Base-by-base conservation (phyloP, 495 filamentous ascomycete species). In the Penicillium antarcticum region DNA sequence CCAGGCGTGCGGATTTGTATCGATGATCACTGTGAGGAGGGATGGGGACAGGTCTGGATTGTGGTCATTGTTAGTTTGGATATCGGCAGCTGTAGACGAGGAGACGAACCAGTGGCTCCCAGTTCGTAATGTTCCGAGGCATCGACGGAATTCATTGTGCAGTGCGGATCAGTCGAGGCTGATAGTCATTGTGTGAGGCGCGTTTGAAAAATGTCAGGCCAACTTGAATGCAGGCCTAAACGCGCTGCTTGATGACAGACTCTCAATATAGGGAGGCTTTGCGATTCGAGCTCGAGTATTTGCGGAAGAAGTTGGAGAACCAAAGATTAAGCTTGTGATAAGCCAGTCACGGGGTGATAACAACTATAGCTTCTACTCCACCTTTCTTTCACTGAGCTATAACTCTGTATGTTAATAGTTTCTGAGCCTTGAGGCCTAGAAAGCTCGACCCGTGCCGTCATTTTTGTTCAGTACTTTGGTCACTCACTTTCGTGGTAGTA, bases 1-100 rank as follows among this genome's bases (percentile, higher is more conserved):
- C 94, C 94, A 98, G 65, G 94, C 91, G 58, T 87, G 88, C 1
- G 94, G 95, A 64, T 97, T 97, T 36, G 94, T 96, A 73, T 98
- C 94, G 74, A 98, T 79, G 68, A 98, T 81, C 62, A 98, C 84
- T 52, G 89, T 87, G 44, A 95, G 82, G 35, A 98, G 84, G 24
- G 94, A 96, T 1, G 95, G 91, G 4, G 88, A 73, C 41, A 85
- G 84, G 48, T 82, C 86, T 87, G 38, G 1, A 49, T 8, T 1
- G 2, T 36, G 13, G 8, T 5, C 24, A n/a, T 55, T 12, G 10
- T 52, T 46, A 45, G 31, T 11, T 26, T 32, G n/a, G 26, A 13
- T n/a, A 17, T 23, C 14, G 32, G 10, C 1, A 34, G 41, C 26
- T 39, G 10, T 7, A 41, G 44, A 19, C 31, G 11, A 12, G 29